Base-by-base conservation (phyloP, 1,284 basidiomycete genomes). In the Ceratobasidium sp. region DNA sequence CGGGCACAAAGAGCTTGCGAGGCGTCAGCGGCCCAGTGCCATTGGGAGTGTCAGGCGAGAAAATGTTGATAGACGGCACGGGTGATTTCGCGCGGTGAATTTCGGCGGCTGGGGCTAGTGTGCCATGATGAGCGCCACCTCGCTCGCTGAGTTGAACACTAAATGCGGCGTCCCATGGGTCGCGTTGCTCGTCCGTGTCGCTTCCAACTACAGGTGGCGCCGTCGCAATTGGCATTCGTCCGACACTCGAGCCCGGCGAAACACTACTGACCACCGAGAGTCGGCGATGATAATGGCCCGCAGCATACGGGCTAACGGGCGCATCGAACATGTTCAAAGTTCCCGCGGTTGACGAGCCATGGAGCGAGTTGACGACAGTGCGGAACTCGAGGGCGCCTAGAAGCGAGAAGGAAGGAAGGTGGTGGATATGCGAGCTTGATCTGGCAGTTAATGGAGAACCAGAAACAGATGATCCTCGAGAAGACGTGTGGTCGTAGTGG, bases 341-440 rank as follows among this genome's bases (percentile, higher is more conserved):
- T 0, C 84, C 79, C 0, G 82, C 80, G 0, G 87, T 81, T 0
- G 89, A 86, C 73, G 72, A 73, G 43, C 73, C 80, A 54, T 84
- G 85, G 73, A 89, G 82, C 4, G 88, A 86, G 76, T 89, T 88
- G 74, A 87, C 78, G 47, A 91, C 80, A 0, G 85, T 85, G 45
- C 85, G 83, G 29, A 83, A 81, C 75, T 89, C 87, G 73, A 98
- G 86, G 0, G 96, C 95, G 8, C 95, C 93, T 1, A 97, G 86
- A 1, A 98, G 85, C 5, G 94, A 96, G 78, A 95, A 94, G 0
- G 90, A 91, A 0, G 90, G 90, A 79, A 92, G 85, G 70, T 86
- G 84, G 7, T 78, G 76, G 22, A 80, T 72, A 35, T 79, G 79
- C 7, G 81, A 75, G 5, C 15, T 20, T 4, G 62, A 57, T 52